These are phyloP conservation scores for Starmerella potacharoeniae DNA, from an alignment of 805 yeast species.

Conservation along the genomic window DNA sequence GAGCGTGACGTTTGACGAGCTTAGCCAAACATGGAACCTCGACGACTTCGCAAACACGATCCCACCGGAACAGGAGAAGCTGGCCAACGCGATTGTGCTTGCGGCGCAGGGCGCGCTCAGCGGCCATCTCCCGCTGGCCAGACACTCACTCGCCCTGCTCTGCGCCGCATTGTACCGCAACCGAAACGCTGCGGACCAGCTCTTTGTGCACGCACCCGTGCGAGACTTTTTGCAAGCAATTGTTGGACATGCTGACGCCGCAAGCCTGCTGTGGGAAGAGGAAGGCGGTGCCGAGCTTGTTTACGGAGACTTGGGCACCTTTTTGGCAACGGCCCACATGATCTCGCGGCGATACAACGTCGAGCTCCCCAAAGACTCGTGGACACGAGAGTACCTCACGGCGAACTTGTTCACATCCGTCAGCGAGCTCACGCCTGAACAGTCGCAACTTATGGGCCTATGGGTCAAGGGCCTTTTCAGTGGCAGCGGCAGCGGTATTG, in stretches of 20 bases:
- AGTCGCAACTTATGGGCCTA: conserved; percentile 36
- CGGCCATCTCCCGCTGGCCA: not conserved
- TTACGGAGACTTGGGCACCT: conserved; percentile 11
- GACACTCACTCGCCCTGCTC: conserved; percentile 24
- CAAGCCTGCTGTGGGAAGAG: conserved; percentile 9
- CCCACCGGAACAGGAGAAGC: conserved; percentile 12
- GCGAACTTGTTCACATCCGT: conserved; percentile 1
- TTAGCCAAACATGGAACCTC: not conserved
- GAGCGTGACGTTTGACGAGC: not conserved
- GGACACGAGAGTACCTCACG: conserved; percentile 4
- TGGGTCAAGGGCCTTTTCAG: conserved; percentile 80
- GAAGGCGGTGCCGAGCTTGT: conserved; percentile 14
- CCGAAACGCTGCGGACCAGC: conserved; percentile 33
- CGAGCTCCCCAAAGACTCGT: not conserved
- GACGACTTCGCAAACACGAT: not conserved
- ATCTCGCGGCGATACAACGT: conserved; percentile 3
- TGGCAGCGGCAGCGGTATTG: conserved; percentile 58
- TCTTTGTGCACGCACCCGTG: conserved; percentile 40
- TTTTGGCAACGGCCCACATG: conserved; percentile 3
- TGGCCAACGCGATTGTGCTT: conserved; percentile 8
- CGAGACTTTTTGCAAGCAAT: conserved; percentile 34
- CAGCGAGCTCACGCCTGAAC: conserved; percentile 11
- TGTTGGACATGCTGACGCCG: conserved; percentile 31
- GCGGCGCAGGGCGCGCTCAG: conserved; percentile 6
- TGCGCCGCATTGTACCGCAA: conserved; percentile 41